Conservation (phyloP, 495 filamentous ascomycete species). For the Hypoxylon rickii region DNA sequence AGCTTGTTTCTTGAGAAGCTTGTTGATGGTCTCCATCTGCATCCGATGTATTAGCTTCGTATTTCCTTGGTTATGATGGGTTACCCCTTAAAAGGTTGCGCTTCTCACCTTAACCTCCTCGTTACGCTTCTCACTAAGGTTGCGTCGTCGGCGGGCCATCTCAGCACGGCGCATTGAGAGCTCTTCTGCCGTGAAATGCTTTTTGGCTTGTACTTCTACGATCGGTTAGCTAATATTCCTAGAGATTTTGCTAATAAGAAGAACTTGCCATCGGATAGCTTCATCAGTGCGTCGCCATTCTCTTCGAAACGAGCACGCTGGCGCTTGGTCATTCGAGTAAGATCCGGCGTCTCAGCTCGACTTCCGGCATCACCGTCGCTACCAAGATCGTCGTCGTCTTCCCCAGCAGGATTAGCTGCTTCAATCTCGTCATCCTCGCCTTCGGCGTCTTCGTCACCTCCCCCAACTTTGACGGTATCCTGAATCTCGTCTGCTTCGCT, state of each 20-base stretch:
- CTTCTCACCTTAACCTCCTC: slow-evolving; percentile 91
- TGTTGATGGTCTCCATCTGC: slow-evolving; percentile 98
- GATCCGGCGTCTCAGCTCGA: slow-evolving; percentile 71
- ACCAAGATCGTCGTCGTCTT: slow-evolving; percentile 68
- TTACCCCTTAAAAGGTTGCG: not conserved
- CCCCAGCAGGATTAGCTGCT: slow-evolving; percentile 57
- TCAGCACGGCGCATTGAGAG: slow-evolving; percentile 92
- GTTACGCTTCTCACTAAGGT: slow-evolving; percentile 96
- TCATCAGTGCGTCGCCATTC: slow-evolving; percentile 60
- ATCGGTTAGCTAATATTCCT: slow-evolving; percentile 7
- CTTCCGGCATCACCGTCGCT: slow-evolving; percentile 67
- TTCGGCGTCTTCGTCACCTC: slow-evolving; percentile 56
- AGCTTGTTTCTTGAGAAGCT: slow-evolving; percentile 91
- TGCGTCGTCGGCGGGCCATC: slow-evolving; percentile 93
- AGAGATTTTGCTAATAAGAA: not conserved
- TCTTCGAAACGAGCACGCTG: slow-evolving; percentile 78
- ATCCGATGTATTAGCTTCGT: slow-evolving; percentile 4
- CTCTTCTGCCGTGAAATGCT: slow-evolving; percentile 90
- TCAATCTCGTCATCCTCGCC: slow-evolving; percentile 67
- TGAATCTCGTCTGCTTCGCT: slow-evolving; percentile 57
- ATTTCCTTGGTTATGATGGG: not conserved
- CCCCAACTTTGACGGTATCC: slow-evolving; percentile 46
- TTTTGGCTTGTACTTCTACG: slow-evolving; percentile 89
- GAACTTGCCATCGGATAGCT: slow-evolving; percentile 72
- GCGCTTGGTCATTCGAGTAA: slow-evolving; percentile 84